Evolutionary conservation across 2,329 filamentous ascomycete species (phyloP), one percentile per base, ranked within the genome.

Genomic region (Sporothrix euskadiensis): DNA sequence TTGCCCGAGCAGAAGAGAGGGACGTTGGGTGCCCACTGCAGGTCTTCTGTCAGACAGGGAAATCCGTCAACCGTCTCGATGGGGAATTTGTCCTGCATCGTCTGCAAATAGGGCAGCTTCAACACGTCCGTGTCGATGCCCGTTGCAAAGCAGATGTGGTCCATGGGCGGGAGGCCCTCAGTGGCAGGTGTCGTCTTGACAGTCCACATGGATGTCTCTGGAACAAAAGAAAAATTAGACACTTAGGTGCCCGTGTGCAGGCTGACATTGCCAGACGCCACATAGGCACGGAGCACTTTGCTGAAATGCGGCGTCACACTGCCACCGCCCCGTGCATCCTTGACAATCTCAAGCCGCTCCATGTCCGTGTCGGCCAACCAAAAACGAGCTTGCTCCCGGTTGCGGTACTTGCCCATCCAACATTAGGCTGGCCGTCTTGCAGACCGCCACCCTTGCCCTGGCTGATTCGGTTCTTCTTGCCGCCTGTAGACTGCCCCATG

Each of bases 331-430:
- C 92, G 86, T 0, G 92, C 92, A 61, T 84, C 81, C 75, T 86
- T 85, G 75, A 92, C 86, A 81, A 92, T 91, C 49, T 89, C 85
- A 41, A 90, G 85, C 2, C 92, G 86, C 80, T 94, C 87, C 35
- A 89, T 86, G 74, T 93, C 90, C 6, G 87, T 88, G 77, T 94
- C 91, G 3, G 91, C 91, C 7, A 88, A 89, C 91, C 92, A 94
- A 80, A 94, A 96, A 0, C 86, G 86, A 0, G 92, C 90, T 79
- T 94, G 92, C 76, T 92, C 89, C 71, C 89, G 87, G 79, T 95
- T 95, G 73, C 90, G 89, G 80, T 92, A 95, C 79, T 95, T 95
- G 10, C 91, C 91, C 80, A 95, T 91, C 93, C 93, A 14, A 88
- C 80, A 73, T 83, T 78, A 26, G 74, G 73, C 71, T 75, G 73